A percentile compares a stretch with the other conserved stretches of the same genome.
Conservation (phyloP, 352 stramenopile genomes). For the Phytophthora cajani region DNA sequence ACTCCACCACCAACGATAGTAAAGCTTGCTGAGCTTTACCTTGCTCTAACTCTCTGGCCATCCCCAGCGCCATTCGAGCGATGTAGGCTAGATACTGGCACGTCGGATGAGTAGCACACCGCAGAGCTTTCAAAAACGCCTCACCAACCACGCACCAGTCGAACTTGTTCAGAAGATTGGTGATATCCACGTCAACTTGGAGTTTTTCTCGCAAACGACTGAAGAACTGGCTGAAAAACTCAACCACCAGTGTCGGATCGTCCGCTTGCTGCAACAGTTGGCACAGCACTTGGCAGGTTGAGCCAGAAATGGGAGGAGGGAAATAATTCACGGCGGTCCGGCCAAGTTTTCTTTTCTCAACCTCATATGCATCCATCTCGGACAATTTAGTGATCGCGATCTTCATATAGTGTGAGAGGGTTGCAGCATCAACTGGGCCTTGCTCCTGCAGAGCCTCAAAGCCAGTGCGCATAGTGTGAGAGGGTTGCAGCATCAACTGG, state of each 20-base stretch:
- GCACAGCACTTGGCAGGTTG: neutral
- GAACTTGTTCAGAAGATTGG: slow-evolving; percentile 9
- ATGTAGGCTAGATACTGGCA: neutral
- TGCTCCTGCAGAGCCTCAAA: slow-evolving; percentile 5
- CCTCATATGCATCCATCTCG: neutral
- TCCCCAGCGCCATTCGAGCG: neutral
- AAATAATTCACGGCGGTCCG: neutral
- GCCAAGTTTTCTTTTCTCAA: neutral
- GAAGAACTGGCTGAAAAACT: slow-evolving; percentile 6
- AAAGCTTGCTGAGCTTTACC: neutral
- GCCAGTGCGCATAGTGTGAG: neutral
- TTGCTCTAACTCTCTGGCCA: neutral
- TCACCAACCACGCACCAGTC: slow-evolving; percentile 16
- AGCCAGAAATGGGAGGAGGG: neutral
- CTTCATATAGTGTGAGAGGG: slow-evolving; percentile 13
- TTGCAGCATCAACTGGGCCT: neutral
- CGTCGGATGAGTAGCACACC: neutral
- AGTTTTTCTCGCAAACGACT: neutral
- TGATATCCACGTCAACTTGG: neutral
- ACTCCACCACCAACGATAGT: neutral
- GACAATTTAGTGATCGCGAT: neutral
- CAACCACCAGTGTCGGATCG: neutral
- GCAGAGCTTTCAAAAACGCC: neutral
- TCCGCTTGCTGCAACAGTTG: neutral
- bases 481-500: slow-evolving; percentile 8